Conservation (phyloP, 192 early-diverging fungal genomes). For the Coemansia sp. region DNA sequence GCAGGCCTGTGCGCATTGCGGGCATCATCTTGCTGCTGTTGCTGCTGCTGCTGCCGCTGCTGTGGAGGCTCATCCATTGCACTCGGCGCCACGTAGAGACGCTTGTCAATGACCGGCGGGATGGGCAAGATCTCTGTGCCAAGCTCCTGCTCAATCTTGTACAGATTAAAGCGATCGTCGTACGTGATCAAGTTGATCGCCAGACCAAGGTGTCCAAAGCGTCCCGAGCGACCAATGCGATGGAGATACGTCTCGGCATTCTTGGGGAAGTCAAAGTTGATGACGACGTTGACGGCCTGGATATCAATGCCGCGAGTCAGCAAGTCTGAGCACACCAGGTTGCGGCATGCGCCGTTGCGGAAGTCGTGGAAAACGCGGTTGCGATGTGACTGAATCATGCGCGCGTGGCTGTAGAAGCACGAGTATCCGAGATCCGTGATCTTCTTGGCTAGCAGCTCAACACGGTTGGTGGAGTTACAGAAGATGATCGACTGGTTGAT, state of each 20-base stretch:
- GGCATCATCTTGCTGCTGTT: neutral
- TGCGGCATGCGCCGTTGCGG: constrained; percentile 94
- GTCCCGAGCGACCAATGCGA: constrained; percentile 96
- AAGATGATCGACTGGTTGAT: constrained; percentile 99
- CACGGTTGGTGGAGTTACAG: constrained; percentile 98
- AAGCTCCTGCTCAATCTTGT: constrained; percentile 97
- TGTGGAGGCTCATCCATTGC: constrained; percentile 68
- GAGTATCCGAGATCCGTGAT: constrained; percentile 99
- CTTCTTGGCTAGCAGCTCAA: constrained; percentile 97
- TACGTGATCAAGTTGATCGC: constrained; percentile 99
- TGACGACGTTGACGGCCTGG: constrained; percentile 99
- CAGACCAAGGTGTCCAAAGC: constrained; percentile 93
- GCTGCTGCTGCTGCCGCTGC: constrained; percentile 49
- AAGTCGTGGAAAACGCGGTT: constrained; percentile 99
- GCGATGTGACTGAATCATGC: constrained; percentile 97
- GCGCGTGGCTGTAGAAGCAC: constrained; percentile 99
- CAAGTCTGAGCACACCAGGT: constrained; percentile 97
- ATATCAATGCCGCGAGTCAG: constrained; percentile 99
- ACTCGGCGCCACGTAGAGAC: constrained; percentile 79
- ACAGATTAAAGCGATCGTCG: constrained; percentile 97
- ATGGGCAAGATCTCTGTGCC: constrained; percentile 99
- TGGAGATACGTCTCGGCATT: constrained; percentile 99
- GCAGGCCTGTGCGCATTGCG: constrained; percentile 24
- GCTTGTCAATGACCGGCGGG: constrained; percentile 94
- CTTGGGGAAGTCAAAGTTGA: constrained; percentile 99